Conservation (phyloP, 768 basidiomycete species). For the Hypsizygus marmoreus region DNA sequence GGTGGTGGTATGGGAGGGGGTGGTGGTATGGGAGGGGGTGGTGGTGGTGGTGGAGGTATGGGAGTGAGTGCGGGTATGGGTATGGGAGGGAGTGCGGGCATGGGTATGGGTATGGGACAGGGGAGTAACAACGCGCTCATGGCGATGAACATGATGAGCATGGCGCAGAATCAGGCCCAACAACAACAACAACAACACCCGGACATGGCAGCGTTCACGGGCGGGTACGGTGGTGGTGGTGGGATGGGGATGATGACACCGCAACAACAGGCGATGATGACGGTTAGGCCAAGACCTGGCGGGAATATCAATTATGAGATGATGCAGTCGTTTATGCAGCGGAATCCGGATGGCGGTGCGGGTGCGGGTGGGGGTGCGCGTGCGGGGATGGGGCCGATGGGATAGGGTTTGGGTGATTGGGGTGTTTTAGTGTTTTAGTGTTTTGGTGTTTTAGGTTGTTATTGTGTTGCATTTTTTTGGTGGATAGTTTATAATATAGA, state of each 20-base stretch:
- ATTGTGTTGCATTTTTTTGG: no score
- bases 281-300: constrained; percentile 18
- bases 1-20: no score
- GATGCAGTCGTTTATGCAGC: constrained; percentile 45
- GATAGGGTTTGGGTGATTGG: no score
- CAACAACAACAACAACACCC: constrained; percentile 20
- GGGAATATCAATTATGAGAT: constrained; percentile 37
- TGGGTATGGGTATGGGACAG: background rate
- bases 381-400: no score
- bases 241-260: constrained; percentile 23
- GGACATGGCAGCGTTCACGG: constrained; percentile 11
- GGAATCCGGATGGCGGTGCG: constrained; percentile 25
- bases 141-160: constrained; percentile 11
- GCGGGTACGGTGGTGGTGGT: constrained; percentile 8
- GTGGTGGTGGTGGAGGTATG: no score
- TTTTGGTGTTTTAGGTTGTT: no score
- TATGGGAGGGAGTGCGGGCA: no score
- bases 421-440: no score
- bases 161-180: constrained; percentile 11
- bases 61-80: no score
- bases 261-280: constrained; percentile 25
- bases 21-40: background rate
- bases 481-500: no score
- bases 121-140: constrained; percentile 10
- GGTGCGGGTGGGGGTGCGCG: no score